phyloP scores from a whole-genome alignment of 176 grass and related monocot species.

The Zoysia japonica region DNA sequence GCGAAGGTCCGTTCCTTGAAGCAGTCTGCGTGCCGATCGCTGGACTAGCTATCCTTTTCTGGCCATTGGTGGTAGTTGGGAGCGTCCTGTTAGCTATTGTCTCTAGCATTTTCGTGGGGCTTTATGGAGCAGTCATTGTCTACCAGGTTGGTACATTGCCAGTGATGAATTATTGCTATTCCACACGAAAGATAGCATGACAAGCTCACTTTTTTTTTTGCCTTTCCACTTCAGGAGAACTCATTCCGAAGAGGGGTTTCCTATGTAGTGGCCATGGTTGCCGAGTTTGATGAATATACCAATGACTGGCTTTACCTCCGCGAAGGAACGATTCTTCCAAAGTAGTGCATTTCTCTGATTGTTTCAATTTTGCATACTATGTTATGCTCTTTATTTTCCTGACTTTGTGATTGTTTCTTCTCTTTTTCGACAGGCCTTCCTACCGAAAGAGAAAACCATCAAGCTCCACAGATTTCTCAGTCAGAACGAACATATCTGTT shows the following conservation, averaged over 20 bases:
- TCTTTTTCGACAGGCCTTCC: slow-evolving; percentile 50
- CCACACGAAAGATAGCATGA: background rate
- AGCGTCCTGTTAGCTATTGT: slow-evolving; percentile 74
- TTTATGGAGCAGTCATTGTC: slow-evolving; percentile 83
- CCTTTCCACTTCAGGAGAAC: slow-evolving; percentile 54
- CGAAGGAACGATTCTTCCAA: slow-evolving; percentile 85
- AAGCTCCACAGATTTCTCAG: slow-evolving; percentile 63
- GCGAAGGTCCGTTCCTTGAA: slow-evolving; percentile 86
- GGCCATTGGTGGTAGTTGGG: slow-evolving; percentile 84
- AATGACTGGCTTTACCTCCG: slow-evolving; percentile 97
- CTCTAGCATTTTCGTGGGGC: slow-evolving; percentile 92
- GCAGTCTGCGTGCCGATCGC: slow-evolving; percentile 82
- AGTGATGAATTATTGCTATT: background rate
- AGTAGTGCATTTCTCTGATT: slow-evolving; percentile 43
- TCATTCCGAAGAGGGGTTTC: slow-evolving; percentile 71
- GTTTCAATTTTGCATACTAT: background rate
- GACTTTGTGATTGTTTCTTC: background rate
- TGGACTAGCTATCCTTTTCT: slow-evolving; percentile 84
- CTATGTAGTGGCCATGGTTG: slow-evolving; percentile 86
- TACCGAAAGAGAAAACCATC: slow-evolving; percentile 73
- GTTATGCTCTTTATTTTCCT: background rate
- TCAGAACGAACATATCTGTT: slow-evolving; percentile 46
- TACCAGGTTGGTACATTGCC: slow-evolving; percentile 59
- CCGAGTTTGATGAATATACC: slow-evolving; percentile 93
- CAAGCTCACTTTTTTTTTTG: background rate